Evolutionary conservation across 345 rosid species (phyloP).

Genomic region (Streptanthus diversifolius): DNA sequence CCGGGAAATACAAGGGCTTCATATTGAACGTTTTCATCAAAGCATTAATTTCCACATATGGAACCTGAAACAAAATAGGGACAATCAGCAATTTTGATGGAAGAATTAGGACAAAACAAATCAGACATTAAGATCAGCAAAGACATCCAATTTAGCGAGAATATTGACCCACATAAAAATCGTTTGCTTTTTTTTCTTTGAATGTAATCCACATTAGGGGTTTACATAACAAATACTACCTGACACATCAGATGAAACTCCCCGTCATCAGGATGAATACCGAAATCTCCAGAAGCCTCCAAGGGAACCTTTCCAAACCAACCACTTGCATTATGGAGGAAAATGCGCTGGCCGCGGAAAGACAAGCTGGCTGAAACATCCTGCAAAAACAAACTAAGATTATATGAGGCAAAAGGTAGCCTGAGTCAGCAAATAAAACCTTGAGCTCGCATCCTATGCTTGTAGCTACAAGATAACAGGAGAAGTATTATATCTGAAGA

Average conservation of each 20-base stretch:
- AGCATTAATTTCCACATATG: slow-evolving; percentile 82
- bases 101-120: background rate
- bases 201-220: background rate
- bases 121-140: background rate
- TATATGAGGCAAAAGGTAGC: slow-evolving; percentile 7
- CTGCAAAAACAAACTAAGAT: slow-evolving; percentile 39
- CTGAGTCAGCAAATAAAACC: slow-evolving; percentile 1
- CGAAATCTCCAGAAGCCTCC: slow-evolving; percentile 98
- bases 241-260: slow-evolving; percentile 98
- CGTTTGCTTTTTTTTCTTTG: background rate
- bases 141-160: background rate
- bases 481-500: background rate
- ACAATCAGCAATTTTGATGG: slow-evolving; percentile 6
- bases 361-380: slow-evolving; percentile 80
- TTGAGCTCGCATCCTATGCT: background rate
- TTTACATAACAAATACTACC: slow-evolving; percentile 40
- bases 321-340: slow-evolving; percentile 88
- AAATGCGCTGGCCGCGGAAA: slow-evolving; percentile 89
- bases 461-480: slow-evolving; percentile 10
- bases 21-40: slow-evolving; percentile 92
- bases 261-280: slow-evolving; percentile 97
- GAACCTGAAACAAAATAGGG: slow-evolving; percentile 56
- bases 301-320: slow-evolving; percentile 92
- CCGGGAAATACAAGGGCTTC: slow-evolving; percentile 86
- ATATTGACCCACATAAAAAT: background rate